Percentiles rank a stretch among this genome's conserved stretches.
Evolutionary conservation across 2,329 filamentous ascomycete species (phyloP).

Genomic region (Venturia aucupariae): DNA sequence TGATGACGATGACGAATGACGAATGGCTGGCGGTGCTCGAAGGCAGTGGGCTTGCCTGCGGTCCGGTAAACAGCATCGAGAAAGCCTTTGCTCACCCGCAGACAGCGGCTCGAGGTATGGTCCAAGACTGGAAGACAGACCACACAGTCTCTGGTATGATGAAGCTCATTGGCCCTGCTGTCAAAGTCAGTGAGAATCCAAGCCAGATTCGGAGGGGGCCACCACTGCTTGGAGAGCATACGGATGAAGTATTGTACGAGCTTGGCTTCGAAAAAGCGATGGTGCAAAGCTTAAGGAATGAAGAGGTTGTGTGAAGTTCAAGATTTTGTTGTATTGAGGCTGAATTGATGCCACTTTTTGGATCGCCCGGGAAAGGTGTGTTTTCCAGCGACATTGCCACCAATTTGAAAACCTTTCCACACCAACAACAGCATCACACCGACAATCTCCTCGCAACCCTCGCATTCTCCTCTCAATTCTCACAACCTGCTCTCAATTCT

Average conservation of each 20-base stretch:
- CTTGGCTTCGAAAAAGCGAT: not conserved
- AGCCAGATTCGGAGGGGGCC: not conserved
- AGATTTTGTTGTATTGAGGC: not conserved
- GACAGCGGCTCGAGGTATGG: slow-evolving; percentile 17
- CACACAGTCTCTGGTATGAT: slow-evolving; percentile 1
- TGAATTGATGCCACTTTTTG: not conserved
- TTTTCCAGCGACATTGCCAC: not conserved
- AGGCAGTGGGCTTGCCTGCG: slow-evolving; percentile 37
- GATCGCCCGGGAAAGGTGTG: not conserved
- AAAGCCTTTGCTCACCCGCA: slow-evolving; percentile 37
- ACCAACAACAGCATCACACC: not conserved
- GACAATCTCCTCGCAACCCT: not conserved
- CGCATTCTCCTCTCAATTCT: not conserved
- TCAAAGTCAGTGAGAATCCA: slow-evolving; percentile 6
- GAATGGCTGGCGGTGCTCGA: slow-evolving; percentile 35
- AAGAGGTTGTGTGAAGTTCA: not conserved
- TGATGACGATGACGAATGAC: slow-evolving; percentile 29
- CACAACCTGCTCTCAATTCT: too few species aligned
- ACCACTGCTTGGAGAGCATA: slow-evolving; percentile 10
- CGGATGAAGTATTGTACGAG: slow-evolving; percentile 6
- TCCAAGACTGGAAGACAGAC: not conserved
- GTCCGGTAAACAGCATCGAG: slow-evolving; percentile 38
- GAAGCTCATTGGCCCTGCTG: slow-evolving; percentile 10
- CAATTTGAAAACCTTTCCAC: not conserved
- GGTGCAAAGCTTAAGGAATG: not conserved